A percentile compares a stretch with the other conserved stretches of the same genome.
phyloP scores from a whole-genome alignment of 805 yeast genomes.

The Candida cerambycidarum region DNA sequence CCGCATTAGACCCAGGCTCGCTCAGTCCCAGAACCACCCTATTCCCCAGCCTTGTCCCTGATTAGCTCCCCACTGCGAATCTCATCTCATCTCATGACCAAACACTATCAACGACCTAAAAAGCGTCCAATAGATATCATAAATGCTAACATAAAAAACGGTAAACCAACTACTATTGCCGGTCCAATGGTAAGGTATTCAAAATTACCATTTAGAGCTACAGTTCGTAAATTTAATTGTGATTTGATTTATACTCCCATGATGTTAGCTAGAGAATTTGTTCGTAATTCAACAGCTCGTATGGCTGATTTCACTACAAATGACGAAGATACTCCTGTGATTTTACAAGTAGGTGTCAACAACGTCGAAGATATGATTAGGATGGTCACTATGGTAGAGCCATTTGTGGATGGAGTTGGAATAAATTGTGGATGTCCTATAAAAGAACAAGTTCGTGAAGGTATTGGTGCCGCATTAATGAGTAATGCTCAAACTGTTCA shows the following conservation, averaged over 20 bases:
- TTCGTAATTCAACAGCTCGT: constrained; percentile 78
- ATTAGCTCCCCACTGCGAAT: too few species aligned
- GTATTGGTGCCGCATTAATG: constrained; percentile 96
- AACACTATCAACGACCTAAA: constrained; percentile 15
- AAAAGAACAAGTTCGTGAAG: constrained; percentile 90
- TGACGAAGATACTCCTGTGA: constrained; percentile 62
- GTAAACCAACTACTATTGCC: constrained; percentile 40
- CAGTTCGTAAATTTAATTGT: constrained; percentile 64
- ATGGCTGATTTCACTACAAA: constrained; percentile 84
- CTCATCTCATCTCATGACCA: constrained; percentile 5
- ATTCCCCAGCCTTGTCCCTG: too few species aligned
- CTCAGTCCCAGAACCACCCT: too few species aligned
- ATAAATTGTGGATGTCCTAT: constrained; percentile 98
- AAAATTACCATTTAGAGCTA: constrained; percentile 85
- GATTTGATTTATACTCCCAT: constrained; percentile 93
- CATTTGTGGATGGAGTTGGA: constrained; percentile 91
- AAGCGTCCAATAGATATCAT: constrained; percentile 33
- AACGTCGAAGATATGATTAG: constrained; percentile 78
- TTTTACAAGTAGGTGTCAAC: constrained; percentile 89
- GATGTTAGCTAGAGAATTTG: constrained; percentile 95
- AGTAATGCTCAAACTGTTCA: constrained; percentile 76
- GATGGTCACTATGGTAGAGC: constrained; percentile 85
- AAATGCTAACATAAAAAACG: constrained; percentile 20
- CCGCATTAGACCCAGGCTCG: too few species aligned
- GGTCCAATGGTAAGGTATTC: constrained; percentile 99